phyloP scores from a whole-genome alignment of 2,329 filamentous ascomycete genomes.

The Coleophoma eucalyptorum region DNA sequence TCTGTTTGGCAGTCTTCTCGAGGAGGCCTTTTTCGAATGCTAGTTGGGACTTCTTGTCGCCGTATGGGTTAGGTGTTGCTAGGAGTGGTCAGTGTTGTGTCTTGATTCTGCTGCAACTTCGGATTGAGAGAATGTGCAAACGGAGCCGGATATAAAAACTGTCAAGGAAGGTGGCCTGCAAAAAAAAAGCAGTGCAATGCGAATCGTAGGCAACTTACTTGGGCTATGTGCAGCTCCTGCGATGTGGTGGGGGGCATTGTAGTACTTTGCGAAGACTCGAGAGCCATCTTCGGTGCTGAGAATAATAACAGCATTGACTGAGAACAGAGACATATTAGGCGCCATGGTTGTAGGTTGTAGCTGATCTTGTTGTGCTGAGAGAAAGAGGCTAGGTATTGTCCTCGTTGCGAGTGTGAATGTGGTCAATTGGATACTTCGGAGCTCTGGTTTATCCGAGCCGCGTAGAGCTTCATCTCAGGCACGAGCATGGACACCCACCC shows the following conservation, averaged over 20 bases:
- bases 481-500: too few relatives aligned
- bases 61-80: slow-evolving; percentile 73
- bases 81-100: slow-evolving; percentile 47
- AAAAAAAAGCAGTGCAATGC: too few relatives aligned
- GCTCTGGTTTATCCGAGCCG: too few relatives aligned
- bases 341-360: slow-evolving; percentile 49
- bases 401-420: too few relatives aligned
- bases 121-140: neutral
- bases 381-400: neutral
- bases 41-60: slow-evolving; percentile 78
- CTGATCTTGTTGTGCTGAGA: slow-evolving; percentile 3
- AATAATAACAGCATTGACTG: slow-evolving; percentile 73
- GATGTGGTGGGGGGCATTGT: slow-evolving; percentile 61
- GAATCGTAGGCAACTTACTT: slow-evolving; percentile 1
- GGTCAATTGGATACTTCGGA: too few relatives aligned
- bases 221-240: slow-evolving; percentile 24
- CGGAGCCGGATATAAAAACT: slow-evolving; percentile 5
- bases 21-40: slow-evolving; percentile 94
- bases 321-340: slow-evolving; percentile 71
- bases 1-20: slow-evolving; percentile 95
- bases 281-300: slow-evolving; percentile 84
- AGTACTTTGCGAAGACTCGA: slow-evolving; percentile 94
- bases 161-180: slow-evolving; percentile 9
- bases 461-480: too few relatives aligned
- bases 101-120: neutral